Conservation (phyloP, 495 filamentous ascomycete genomes). For the Talaromyces stipitatus region DNA sequence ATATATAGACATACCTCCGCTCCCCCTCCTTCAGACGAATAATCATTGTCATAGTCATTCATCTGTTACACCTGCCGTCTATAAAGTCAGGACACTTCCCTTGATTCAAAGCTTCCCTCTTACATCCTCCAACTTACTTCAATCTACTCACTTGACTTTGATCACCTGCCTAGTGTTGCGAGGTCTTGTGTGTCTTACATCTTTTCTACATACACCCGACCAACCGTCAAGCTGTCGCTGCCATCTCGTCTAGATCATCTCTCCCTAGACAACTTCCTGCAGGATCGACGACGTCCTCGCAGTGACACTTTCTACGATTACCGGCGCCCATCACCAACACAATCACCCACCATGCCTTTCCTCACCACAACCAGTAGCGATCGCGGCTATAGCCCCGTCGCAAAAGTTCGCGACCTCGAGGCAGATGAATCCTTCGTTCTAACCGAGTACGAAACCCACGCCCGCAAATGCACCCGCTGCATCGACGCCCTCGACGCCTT, state of each 20-base stretch:
- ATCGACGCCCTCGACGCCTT: constrained; percentile 26
- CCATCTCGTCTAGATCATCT: neutral
- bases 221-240: constrained; percentile 7
- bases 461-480: constrained; percentile 36
- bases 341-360: constrained; percentile 9
- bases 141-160: neutral
- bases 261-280: neutral
- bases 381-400: constrained; percentile 8
- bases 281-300: neutral
- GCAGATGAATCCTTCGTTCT: constrained; percentile 25
- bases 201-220: neutral
- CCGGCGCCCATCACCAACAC: neutral
- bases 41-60: neutral
- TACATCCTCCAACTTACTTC: neutral
- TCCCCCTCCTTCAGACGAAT: neutral
- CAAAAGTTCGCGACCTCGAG: constrained; percentile 18
- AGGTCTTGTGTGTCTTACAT: neutral
- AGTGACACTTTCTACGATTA: constrained; percentile 7
- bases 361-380: neutral
- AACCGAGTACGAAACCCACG: constrained; percentile 21
- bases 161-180: neutral
- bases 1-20: neutral
- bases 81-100: neutral
- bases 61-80: neutral
- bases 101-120: neutral